A percentile compares a stretch with the other conserved stretches of the same genome.
phyloP scores from a whole-genome alignment of 257 asterid genomes.

The Gardenia jasminoides region DNA sequence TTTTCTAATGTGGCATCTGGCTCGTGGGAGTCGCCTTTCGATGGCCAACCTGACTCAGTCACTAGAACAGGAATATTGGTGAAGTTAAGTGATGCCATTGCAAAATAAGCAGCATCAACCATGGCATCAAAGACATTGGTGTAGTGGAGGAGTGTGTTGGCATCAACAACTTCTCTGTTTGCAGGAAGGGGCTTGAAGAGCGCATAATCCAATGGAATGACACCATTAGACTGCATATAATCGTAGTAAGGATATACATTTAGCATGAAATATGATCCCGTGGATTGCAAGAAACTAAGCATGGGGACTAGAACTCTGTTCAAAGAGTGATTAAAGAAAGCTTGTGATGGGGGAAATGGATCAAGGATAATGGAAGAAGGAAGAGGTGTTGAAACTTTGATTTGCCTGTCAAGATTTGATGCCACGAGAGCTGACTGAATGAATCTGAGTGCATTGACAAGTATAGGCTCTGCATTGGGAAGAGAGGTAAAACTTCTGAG shows the following conservation, averaged over 20 bases:
- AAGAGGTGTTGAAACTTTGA: slow-evolving; percentile 75
- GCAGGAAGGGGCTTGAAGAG: slow-evolving; percentile 74
- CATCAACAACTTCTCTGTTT: slow-evolving; percentile 82
- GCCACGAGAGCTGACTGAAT: slow-evolving; percentile 81
- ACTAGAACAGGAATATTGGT: slow-evolving; percentile 77
- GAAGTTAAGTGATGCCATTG: slow-evolving; percentile 73
- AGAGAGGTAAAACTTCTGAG: slow-evolving; percentile 64
- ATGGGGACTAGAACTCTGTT: slow-evolving; percentile 56
- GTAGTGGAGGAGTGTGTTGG: slow-evolving; percentile 83
- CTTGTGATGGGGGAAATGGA: slow-evolving; percentile 77
- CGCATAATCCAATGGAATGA: slow-evolving; percentile 78
- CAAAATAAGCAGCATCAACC: slow-evolving; percentile 87
- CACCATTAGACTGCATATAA: slow-evolving; percentile 65
- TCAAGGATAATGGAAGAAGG: slow-evolving; percentile 72
- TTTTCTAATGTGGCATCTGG: slow-evolving; percentile 79
- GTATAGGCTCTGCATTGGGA: slow-evolving; percentile 65
- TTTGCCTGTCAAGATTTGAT: slow-evolving; percentile 61
- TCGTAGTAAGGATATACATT: slow-evolving; percentile 74
- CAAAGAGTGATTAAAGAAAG: slow-evolving; percentile 69
- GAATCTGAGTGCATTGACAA: slow-evolving; percentile 57
- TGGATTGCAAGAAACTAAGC: slow-evolving; percentile 63
- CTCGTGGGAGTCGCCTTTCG: slow-evolving; percentile 71
- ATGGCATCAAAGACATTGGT: slow-evolving; percentile 83
- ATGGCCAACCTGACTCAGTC: slow-evolving; percentile 94
- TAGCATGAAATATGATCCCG: slow-evolving; percentile 68